Percentiles rank a stretch among this genome's conserved stretches.
phyloP scores from a whole-genome alignment of 2,329 filamentous ascomycete genomes.

The Neurospora crassa region DNA sequence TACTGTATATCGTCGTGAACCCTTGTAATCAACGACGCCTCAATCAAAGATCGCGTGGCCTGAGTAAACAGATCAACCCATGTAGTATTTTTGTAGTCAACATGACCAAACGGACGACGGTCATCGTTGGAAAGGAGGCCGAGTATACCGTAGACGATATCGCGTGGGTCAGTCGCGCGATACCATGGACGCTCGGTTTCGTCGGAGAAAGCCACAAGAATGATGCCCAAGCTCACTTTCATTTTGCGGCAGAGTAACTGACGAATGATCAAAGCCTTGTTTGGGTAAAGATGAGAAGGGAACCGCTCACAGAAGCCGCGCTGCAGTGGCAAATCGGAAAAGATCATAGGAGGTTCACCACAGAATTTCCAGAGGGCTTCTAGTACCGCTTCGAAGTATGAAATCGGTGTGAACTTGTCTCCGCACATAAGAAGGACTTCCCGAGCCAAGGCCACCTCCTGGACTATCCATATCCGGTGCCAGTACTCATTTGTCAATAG shows the following conservation, averaged over 20 bases:
- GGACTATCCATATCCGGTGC: not conserved
- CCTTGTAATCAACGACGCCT: too few relatives aligned
- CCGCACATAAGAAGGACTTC: not conserved
- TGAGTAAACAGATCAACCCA: not conserved
- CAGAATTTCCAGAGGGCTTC: not conserved
- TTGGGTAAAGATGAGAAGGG: not conserved
- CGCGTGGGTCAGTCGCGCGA: not conserved
- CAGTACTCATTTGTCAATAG: not conserved
- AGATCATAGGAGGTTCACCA: fast-evolving
- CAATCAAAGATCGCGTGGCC: not conserved
- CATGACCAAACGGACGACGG: not conserved
- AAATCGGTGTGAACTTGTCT: not conserved
- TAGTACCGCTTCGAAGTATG: not conserved
- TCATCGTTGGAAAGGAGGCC: not conserved
- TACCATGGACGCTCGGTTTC: not conserved
- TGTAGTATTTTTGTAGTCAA: not conserved
- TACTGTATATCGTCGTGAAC: too few relatives aligned
- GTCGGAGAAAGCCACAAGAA: not conserved
- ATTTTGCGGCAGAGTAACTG: not conserved
- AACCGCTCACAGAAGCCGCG: not conserved
- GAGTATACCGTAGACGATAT: not conserved
- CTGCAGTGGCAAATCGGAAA: too few relatives aligned
- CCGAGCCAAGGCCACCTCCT: not conserved
- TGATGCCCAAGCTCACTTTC: not conserved
- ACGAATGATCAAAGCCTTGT: not conserved